Base-by-base conservation (phyloP, 495 filamentous ascomycete genomes). In the Neurospora sp. region DNA sequence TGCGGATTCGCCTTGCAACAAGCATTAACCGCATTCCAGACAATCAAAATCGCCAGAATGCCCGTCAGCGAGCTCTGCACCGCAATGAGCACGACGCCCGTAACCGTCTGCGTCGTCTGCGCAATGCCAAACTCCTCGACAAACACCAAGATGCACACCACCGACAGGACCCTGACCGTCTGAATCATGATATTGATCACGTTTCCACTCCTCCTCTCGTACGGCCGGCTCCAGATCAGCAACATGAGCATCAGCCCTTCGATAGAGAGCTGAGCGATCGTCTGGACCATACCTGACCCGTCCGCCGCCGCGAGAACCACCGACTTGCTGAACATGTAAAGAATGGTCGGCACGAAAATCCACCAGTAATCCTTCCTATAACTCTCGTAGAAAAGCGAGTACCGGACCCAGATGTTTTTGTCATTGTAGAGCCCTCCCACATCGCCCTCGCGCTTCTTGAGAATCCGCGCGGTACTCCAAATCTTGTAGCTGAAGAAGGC, bases 291-390 rank as follows among this genome's bases (percentile, higher is more conserved):
- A 16, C 96, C 96, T 78, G 97, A 90, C 10, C 94, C 96, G 75
- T 97, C 90, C 18, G 88, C 93, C 59, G 89, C 94, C 40, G 96
- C 96, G 74, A 99, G 90, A 69, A 96, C 89, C 59, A 89, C 91
- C 65, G 94, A 94, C 82, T 94, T 96, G 76, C 89, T 91, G 77
- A 98, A 95, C 86, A 95, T 93, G 85, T 98, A 99, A 71, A 96
- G 69, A 81, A 99, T 97, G 65, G 87, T 85, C 8, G 96, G 96
- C 14, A 99, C 87, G 80, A 99, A 99, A 9, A 98, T 79, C 94
- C 94, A 98, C 95, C 95, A 99, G 82, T 93, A 96, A 75, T 91
- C 89, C 77, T 90, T 91, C 81, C 94, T 93, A 82, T 96, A 98
- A 75, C 90, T 91, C 76, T 99, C 96, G 82, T 99, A 99, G 85